These are phyloP conservation scores for Sporothrix sp. DNA, from an alignment of 2,329 filamentous ascomycete genomes.

Conservation along the genomic window DNA sequence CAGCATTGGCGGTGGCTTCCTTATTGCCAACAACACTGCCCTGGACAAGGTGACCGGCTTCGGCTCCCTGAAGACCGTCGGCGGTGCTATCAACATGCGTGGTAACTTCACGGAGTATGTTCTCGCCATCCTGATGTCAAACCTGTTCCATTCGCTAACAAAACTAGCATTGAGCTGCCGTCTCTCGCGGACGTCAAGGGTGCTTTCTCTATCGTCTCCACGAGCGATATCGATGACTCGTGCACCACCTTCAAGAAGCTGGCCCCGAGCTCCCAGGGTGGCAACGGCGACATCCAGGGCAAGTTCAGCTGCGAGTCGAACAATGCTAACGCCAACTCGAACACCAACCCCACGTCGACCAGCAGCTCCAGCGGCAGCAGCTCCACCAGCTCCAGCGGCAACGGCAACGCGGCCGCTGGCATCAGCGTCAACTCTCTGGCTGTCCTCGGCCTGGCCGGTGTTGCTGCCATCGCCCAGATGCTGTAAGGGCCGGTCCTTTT, in stretches of 20 bases:
- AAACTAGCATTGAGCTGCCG: slow-evolving; percentile 49
- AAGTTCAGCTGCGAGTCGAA: slow-evolving; percentile 40
- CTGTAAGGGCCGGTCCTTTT: slow-evolving; percentile 32
- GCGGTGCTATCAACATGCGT: slow-evolving; percentile 73
- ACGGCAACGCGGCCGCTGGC: slow-evolving; percentile 35
- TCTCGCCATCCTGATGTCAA: neutral
- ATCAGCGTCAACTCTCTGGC: slow-evolving; percentile 38
- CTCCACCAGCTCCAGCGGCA: slow-evolving; percentile 22
- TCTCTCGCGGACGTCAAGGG: slow-evolving; percentile 58
- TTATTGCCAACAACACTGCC: slow-evolving; percentile 82
- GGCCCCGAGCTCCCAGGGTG: slow-evolving; percentile 27
- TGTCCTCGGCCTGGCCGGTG: slow-evolving; percentile 34
- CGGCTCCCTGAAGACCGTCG: slow-evolving; percentile 55
- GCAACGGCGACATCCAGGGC: slow-evolving; percentile 38
- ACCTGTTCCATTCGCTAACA: neutral
- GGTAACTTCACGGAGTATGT: slow-evolving; percentile 78
- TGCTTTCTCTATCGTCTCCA: slow-evolving; percentile 60
- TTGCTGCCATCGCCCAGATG: slow-evolving; percentile 37
- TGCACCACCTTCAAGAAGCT: slow-evolving; percentile 46
- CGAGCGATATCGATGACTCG: slow-evolving; percentile 46
- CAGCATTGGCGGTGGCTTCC: slow-evolving; percentile 66
- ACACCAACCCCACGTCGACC: slow-evolving; percentile 27
- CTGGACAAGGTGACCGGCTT: slow-evolving; percentile 59
- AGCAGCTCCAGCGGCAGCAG: slow-evolving; percentile 20
- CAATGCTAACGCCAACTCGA: slow-evolving; percentile 43